Base-by-base conservation (phyloP, 768 basidiomycete species). In the Serendipita sp. region DNA sequence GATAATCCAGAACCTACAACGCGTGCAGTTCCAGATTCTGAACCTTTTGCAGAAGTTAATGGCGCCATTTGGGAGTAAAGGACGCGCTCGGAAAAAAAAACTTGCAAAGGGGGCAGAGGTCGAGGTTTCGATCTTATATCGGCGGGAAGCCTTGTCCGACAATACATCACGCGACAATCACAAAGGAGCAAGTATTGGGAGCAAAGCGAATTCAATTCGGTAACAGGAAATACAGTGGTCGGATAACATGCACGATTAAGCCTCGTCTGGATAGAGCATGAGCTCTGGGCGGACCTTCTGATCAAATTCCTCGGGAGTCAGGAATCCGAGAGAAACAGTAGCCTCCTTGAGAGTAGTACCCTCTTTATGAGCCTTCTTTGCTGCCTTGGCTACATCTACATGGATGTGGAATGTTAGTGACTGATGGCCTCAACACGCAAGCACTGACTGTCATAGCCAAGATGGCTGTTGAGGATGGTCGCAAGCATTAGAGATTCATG, bases 361-460 rank as follows among this genome's bases (percentile, higher is more conserved):
- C 75, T 99, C 93, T 74, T 88, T 91, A 80, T 98, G 96, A n/a
- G 96, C 96, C 75, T 98, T 98, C 82, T 99, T 99, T 33, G 96
- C 96, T 71, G 89, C 91, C 76, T 90, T 93, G 60, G 96, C 96
- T 60, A 98, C 96, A 75, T 96, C 93, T 97, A 71, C 46, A 66
- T 46, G 13, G 37, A 60, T 8, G 33, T 29, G 46, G 62, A 65
- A 16, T 71, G 63, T 65, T 63, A 69, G 62, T 37, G 3, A 8
- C 23, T 23, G 43, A 2, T 16, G 31, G 44, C 29, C 27, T 18
- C 13, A 45, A 8, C 34, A 46, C 16, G n/a, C 62, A 64, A 64
- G 78, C 3, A 70, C 92, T 75, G 69, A 91, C 91, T 96, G 78
- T 98, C 96, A 73, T 97, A 99, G 65, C 96, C 96, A 66, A 98